phyloP scores from a whole-genome alignment of 306 rosid genomes.

The Styphnolobium japonicum region DNA sequence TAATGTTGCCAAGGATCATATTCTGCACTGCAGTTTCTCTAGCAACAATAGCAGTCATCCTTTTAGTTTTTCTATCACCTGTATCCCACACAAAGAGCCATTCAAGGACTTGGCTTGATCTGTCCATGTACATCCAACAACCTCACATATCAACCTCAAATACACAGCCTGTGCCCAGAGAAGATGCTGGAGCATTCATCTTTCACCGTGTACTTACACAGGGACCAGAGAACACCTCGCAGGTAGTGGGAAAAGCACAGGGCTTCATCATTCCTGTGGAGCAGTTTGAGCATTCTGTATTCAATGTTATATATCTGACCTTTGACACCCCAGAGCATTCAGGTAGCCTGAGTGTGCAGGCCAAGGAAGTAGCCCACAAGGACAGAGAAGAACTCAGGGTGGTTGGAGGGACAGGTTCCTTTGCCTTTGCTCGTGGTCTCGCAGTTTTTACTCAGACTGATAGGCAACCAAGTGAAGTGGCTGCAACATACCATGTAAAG shows the following conservation, averaged over 20 bases:
- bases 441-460: conserved; percentile 53
- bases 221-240: conserved; percentile 72
- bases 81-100: conserved; percentile 27
- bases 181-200: conserved; percentile 47
- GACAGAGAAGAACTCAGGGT: conserved; percentile 48
- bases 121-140: conserved; percentile 65
- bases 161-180: background rate
- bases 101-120: conserved; percentile 39
- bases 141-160: conserved; percentile 23
- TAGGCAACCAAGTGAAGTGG: background rate
- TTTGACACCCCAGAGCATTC: conserved; percentile 58
- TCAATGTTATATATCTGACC: conserved; percentile 71
- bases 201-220: conserved; percentile 61
- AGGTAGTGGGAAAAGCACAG: conserved; percentile 61
- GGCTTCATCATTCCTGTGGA: conserved; percentile 69
- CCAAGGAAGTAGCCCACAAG: conserved; percentile 35
- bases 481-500: conserved; percentile 54
- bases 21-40: conserved; percentile 49
- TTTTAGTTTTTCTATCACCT: conserved; percentile 53
- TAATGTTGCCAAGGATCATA: conserved; percentile 41
- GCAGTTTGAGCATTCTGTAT: conserved; percentile 55
- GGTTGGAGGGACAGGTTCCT: conserved; percentile 83
- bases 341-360: conserved; percentile 69
- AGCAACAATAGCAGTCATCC: conserved; percentile 52
- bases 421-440: conserved; percentile 87